A percentile compares a stretch with the other conserved stretches of the same genome.
These are phyloP conservation scores for Zoysia matrella DNA, from an alignment of 202 grass and related monocot genomes.

Conservation along the genomic window DNA sequence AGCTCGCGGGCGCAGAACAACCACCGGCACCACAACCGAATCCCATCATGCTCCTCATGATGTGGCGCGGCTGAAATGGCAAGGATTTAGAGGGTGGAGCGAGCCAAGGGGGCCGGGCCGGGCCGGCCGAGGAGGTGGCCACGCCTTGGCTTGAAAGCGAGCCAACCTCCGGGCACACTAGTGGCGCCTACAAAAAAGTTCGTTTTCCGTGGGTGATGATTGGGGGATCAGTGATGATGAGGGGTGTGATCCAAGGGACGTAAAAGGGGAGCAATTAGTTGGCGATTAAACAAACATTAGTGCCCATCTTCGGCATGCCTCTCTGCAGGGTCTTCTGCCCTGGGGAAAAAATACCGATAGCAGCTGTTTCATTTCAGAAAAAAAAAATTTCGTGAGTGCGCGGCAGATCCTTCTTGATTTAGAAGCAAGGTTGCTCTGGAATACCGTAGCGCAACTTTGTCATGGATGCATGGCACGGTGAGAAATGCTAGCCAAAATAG, in stretches of 20 bases:
- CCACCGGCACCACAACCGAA: conserved; percentile 70
- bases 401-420: conserved; percentile 14
- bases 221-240: conserved; percentile 48
- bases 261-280: conserved; percentile 51
- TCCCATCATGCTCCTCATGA: conserved; percentile 71
- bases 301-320: conserved; percentile 31
- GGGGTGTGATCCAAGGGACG: conserved; percentile 56
- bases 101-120: not conserved
- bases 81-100: conserved; percentile 12
- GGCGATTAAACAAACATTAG: conserved; percentile 26
- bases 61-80: conserved; percentile 49
- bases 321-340: conserved; percentile 18
- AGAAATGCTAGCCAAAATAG: not conserved
- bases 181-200: conserved; percentile 19
- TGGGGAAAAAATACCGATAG: not conserved
- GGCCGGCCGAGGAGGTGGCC: conserved; percentile 24
- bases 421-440: not conserved
- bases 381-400: not conserved
- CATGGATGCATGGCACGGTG: not conserved
- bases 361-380: not conserved
- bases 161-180: conserved; percentile 37
- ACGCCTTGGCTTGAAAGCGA: conserved; percentile 79
- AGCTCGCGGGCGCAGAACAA: conserved; percentile 51
- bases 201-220: conserved; percentile 26
- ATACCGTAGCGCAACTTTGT: not conserved